These are phyloP conservation scores for Croton setiger DNA, from an alignment of 441 rosid species.

Conservation along the genomic window DNA sequence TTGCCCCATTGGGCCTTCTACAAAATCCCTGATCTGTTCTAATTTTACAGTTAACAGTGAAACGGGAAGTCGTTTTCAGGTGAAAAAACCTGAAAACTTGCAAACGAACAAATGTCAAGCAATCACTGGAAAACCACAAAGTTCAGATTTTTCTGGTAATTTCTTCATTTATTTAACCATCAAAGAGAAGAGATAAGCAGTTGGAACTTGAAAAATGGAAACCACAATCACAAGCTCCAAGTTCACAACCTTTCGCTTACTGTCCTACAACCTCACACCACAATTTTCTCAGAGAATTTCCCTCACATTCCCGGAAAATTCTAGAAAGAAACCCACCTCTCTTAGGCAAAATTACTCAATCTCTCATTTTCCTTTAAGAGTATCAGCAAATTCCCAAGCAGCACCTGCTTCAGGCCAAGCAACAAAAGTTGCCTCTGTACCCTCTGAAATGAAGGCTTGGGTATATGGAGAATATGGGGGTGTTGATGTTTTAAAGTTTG, in stretches of 20 bases:
- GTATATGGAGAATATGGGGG: conserved; percentile 73
- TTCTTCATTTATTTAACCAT: no score
- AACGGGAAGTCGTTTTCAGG: no score
- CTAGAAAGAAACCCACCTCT: conserved; percentile 13
- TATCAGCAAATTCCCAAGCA: conserved; percentile 59
- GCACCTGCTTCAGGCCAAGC: conserved; percentile 39
- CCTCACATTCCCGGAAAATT: conserved; percentile 26
- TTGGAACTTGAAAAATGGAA: conserved; percentile 35
- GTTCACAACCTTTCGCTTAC: conserved; percentile 26
- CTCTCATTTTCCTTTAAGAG: conserved; percentile 31
- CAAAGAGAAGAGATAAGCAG: conserved; percentile 32
- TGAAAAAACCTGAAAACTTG: not conserved
- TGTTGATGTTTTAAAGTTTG: conserved; percentile 72
- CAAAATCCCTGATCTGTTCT: no score
- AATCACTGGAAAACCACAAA: not conserved
- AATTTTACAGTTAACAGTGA: no score
- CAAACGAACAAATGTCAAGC: not conserved
- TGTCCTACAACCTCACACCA: conserved; percentile 20
- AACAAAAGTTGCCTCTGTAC: conserved; percentile 32
- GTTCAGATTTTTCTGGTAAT: not conserved
- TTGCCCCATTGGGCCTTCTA: no score
- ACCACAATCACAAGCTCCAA: conserved; percentile 39
- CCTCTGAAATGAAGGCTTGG: conserved; percentile 83
- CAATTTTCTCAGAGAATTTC: conserved; percentile 24
- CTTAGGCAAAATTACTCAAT: conserved; percentile 16